phyloP scores from a whole-genome alignment of 192 early-diverging fungal genomes.

The Lobosporangium transversale region DNA sequence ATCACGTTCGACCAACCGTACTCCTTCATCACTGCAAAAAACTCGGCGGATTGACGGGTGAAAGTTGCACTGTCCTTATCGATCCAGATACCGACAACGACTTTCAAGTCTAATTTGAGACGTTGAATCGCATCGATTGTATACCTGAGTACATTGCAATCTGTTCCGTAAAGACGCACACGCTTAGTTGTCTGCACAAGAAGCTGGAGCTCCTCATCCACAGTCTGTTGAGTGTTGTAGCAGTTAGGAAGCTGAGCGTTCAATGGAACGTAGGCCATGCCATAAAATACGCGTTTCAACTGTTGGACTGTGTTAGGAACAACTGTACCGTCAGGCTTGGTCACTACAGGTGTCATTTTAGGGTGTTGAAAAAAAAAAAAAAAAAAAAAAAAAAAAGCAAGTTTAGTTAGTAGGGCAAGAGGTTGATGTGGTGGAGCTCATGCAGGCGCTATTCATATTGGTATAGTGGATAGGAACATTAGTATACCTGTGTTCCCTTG shows the following conservation, averaged over 20 bases:
- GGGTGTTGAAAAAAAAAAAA: background rate
- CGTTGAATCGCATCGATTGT: constrained; percentile 46
- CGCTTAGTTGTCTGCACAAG: constrained; percentile 53
- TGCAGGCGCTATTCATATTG: too few species aligned
- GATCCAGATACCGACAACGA: constrained; percentile 55
- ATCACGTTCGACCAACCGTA: constrained; percentile 48
- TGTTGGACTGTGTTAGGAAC: constrained; percentile 24
- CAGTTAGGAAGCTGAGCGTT: constrained; percentile 54
- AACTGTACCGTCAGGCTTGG: constrained; percentile 36
- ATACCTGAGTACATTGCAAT: constrained; percentile 48
- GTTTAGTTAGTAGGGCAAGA: too few species aligned
- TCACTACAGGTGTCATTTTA: constrained; percentile 7
- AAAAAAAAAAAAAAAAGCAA: background rate
- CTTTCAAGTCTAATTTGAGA: constrained; percentile 51
- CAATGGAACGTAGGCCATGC: constrained; percentile 55
- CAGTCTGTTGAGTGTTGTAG: constrained; percentile 40
- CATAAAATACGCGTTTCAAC: constrained; percentile 53
- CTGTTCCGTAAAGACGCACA: constrained; percentile 57
- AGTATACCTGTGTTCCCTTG: constrained; percentile 9
- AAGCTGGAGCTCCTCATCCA: constrained; percentile 49
- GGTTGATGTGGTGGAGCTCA: too few species aligned
- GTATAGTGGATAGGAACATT: too few species aligned
- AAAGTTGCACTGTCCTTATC: constrained; percentile 45
- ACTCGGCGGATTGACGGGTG: constrained; percentile 45
- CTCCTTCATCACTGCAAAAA: constrained; percentile 19